Conservation (phyloP, 495 filamentous ascomycete species). For the Talaromyces ruber region DNA sequence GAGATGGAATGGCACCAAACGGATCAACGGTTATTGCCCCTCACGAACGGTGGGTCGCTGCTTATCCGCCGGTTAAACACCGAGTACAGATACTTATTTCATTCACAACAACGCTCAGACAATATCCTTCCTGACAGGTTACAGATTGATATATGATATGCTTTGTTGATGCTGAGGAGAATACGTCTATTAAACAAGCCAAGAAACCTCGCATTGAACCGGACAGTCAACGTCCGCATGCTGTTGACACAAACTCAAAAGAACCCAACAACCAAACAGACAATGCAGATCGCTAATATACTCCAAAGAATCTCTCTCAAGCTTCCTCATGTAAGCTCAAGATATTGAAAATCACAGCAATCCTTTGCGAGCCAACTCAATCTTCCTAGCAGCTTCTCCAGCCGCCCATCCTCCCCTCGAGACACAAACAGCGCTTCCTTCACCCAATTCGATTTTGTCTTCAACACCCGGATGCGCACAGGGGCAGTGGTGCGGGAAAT, state of each 20-base stretch:
- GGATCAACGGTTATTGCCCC: neutral
- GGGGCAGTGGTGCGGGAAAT: conserved; percentile 90
- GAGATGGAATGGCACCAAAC: neutral
- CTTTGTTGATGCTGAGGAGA: neutral
- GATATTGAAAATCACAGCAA: conserved; percentile 34
- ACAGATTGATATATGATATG: neutral
- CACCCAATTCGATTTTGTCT: conserved; percentile 82
- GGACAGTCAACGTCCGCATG: neutral
- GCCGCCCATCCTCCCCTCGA: conserved; percentile 74
- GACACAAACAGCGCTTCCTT: conserved; percentile 72
- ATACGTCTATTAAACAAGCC: neutral
- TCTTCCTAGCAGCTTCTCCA: conserved; percentile 65
- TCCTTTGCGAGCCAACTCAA: conserved; percentile 78
- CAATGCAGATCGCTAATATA: conserved; percentile 1
- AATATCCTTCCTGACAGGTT: neutral
- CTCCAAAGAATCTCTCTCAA: neutral
- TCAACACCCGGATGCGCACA: conserved; percentile 73
- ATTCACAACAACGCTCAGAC: neutral
- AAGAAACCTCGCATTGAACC: neutral
- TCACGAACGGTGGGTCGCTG: neutral
- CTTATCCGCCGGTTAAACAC: neutral
- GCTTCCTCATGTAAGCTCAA: neutral
- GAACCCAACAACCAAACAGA: neutral
- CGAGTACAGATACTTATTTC: neutral
- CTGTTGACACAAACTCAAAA: neutral